Conservation (phyloP, 371 early-diverging fungal genomes). For the Chytridiales sp. region DNA sequence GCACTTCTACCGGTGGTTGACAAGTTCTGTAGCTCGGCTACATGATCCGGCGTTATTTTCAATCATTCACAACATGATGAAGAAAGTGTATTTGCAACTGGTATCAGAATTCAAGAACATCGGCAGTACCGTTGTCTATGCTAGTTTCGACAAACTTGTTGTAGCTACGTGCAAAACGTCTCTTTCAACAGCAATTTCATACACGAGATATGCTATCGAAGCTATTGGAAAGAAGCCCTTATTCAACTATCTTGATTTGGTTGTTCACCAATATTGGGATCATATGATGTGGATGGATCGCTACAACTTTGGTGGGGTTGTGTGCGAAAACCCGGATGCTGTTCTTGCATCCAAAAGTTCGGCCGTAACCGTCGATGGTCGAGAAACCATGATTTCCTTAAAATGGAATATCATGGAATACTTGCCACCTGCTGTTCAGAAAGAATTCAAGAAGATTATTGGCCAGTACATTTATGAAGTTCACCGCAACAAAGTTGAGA, state of each 20-base stretch:
- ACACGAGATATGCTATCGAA: slow-evolving; percentile 68
- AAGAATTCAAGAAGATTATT: slow-evolving; percentile 54
- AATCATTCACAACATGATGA: slow-evolving; percentile 82
- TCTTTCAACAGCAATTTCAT: slow-evolving; percentile 68
- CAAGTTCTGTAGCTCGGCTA: slow-evolving; percentile 67
- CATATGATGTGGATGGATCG: slow-evolving; percentile 91
- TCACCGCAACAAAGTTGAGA: slow-evolving; percentile 15
- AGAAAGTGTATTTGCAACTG: slow-evolving; percentile 80
- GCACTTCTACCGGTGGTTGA: slow-evolving; percentile 87
- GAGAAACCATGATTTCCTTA: slow-evolving; percentile 55
- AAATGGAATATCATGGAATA: slow-evolving; percentile 88
- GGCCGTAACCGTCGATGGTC: slow-evolving; percentile 28
- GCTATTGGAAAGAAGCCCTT: slow-evolving; percentile 69
- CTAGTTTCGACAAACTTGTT: slow-evolving; percentile 76
- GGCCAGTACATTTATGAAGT: slow-evolving; percentile 39
- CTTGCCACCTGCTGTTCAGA: slow-evolving; percentile 73
- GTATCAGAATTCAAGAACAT: slow-evolving; percentile 74
- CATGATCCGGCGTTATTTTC: slow-evolving; percentile 83
- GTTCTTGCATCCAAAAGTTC: slow-evolving; percentile 2
- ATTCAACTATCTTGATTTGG: slow-evolving; percentile 69
- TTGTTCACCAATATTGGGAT: slow-evolving; percentile 69
- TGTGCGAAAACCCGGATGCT: slow-evolving; percentile 19
- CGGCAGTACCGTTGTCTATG: slow-evolving; percentile 76
- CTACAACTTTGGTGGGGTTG: slow-evolving; percentile 83
- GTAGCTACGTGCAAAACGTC: slow-evolving; percentile 77